Evolutionary conservation across 257 asterid genomes (phyloP).

Genomic region (Penstemon davidsonii): DNA sequence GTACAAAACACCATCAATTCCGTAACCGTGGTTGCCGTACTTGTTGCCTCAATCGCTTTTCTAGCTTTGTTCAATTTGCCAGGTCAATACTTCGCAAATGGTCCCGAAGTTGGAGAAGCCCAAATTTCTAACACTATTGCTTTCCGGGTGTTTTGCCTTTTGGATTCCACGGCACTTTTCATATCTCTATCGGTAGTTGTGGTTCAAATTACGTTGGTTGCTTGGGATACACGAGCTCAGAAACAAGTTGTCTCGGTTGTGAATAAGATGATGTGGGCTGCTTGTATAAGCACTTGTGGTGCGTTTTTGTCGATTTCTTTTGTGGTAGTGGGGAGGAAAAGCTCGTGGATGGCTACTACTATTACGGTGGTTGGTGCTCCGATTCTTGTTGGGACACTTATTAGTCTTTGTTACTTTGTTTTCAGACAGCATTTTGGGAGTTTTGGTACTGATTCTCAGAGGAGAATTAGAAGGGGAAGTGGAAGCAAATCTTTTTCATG

Average conservation of each 20-base stretch:
- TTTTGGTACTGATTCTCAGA: conserved; percentile 74
- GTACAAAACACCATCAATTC: conserved; percentile 91
- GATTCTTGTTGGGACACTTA: conserved; percentile 73
- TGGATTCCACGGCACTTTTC: conserved; percentile 81
- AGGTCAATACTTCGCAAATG: conserved; percentile 53
- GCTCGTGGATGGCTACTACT: conserved; percentile 81
- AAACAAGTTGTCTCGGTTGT: conserved; percentile 79
- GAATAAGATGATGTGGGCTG: conserved; percentile 98
- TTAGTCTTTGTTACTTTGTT: conserved; percentile 85
- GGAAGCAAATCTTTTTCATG: conserved; percentile 95
- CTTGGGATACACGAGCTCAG: conserved; percentile 93
- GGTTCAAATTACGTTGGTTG: conserved; percentile 86
- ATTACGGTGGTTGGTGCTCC: conserved; percentile 80
- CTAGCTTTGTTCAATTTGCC: conserved; percentile 90
- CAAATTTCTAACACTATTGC: conserved; percentile 46
- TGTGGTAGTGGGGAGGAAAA: conserved; percentile 72
- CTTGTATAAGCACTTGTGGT: conserved; percentile 89
- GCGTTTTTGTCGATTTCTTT: conserved; percentile 82
- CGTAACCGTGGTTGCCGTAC: conserved; percentile 87
- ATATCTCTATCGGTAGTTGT: conserved; percentile 90
- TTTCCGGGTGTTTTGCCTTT: conserved; percentile 79
- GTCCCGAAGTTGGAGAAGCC: conserved; percentile 67
- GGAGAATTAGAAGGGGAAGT: conserved; percentile 73
- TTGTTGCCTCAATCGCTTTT: conserved; percentile 92
- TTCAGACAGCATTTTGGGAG: conserved; percentile 88